Evolutionary conservation across 768 basidiomycete genomes (phyloP).

Genomic region (Lactarius vividus): DNA sequence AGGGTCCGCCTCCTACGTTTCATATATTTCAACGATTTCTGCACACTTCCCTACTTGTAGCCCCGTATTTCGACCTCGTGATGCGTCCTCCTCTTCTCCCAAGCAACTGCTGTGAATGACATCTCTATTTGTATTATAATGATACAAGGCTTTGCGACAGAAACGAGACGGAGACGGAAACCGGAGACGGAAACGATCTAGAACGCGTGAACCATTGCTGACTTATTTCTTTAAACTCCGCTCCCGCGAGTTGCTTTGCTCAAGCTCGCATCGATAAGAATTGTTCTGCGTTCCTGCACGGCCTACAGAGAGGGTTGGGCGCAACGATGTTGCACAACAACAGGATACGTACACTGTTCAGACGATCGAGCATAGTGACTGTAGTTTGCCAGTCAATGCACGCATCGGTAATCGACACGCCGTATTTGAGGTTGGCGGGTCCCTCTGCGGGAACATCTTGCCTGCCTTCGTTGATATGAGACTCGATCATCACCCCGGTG

Average conservation of each 20-base stretch:
- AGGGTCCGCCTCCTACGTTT: neutral
- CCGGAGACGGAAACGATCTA: neutral
- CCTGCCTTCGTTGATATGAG: constrained; percentile 84
- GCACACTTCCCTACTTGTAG: neutral
- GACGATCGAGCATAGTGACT: constrained; percentile 64
- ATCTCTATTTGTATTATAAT: neutral
- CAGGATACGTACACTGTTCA: constrained; percentile 49
- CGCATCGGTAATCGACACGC: constrained; percentile 89
- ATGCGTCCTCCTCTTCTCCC: neutral
- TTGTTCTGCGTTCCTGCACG: constrained; percentile 15
- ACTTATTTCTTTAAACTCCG: neutral
- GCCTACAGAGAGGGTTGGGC: constrained; percentile 11
- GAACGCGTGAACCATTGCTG: neutral
- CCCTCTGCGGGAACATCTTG: constrained; percentile 82
- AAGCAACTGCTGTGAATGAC: neutral
- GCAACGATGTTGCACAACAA: neutral
- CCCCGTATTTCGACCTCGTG: neutral
- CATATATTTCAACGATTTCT: neutral
- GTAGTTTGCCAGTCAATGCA: constrained; percentile 87
- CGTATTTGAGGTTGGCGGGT: constrained; percentile 65
- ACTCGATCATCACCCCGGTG: constrained; percentile 97
- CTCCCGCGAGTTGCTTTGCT: neutral
- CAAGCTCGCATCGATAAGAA: constrained; percentile 10
- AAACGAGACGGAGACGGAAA: neutral
- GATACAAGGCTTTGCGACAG: neutral